Conservation (phyloP, 345 rosid genomes). For the Mangifera indica region DNA sequence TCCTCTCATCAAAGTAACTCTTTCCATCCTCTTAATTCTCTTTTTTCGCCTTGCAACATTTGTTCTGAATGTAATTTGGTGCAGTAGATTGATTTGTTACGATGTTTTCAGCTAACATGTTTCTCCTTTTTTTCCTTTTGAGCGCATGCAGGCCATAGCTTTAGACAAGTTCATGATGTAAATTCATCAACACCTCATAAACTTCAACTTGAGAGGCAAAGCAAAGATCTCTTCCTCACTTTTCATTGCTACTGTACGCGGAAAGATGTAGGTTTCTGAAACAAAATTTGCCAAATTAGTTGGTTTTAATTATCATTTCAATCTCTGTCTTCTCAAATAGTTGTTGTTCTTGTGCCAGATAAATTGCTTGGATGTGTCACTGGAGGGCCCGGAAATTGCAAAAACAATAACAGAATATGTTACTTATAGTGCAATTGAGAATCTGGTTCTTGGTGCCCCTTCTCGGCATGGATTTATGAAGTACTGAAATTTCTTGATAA, state of each 20-base stretch:
- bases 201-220: slow-evolving; percentile 45
- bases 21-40: not conserved
- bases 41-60: not conserved
- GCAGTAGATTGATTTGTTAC: not conserved
- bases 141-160: slow-evolving; percentile 23
- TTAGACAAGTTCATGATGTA: slow-evolving; percentile 11
- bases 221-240: slow-evolving; percentile 64
- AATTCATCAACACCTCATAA: slow-evolving; percentile 21
- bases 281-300: too few relatives aligned
- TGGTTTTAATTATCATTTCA: not conserved
- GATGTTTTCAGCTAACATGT: too few relatives aligned
- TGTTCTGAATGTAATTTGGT: not conserved
- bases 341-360: slow-evolving; percentile 38
- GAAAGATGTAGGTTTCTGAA: slow-evolving; percentile 53
- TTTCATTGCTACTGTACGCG: slow-evolving; percentile 87
- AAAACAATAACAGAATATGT: slow-evolving; percentile 73
- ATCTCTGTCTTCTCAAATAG: not conserved
- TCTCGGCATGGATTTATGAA: slow-evolving; percentile 68
- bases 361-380: slow-evolving; percentile 55
- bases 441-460: slow-evolving; percentile 78
- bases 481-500: slow-evolving; percentile 22
- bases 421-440: slow-evolving; percentile 67
- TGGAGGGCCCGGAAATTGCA: slow-evolving; percentile 62
- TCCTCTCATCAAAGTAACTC: slow-evolving; percentile 28
- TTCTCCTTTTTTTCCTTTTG: not conserved